These are phyloP conservation scores for Marasmius oreades DNA, from an alignment of 1,284 basidiomycete species.

Conservation along the genomic window DNA sequence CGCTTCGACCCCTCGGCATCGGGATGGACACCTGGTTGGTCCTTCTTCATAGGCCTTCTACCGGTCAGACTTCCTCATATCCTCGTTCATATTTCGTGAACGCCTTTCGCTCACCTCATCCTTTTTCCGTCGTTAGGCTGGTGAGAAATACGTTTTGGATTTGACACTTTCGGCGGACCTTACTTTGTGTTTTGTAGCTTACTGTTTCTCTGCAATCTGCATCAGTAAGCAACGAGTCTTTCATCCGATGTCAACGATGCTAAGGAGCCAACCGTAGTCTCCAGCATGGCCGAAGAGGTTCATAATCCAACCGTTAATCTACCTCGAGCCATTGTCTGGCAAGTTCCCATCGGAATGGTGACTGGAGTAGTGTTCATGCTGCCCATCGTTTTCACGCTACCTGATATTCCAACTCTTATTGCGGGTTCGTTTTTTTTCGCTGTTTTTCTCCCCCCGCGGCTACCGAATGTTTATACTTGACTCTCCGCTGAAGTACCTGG, in stretches of 20 bases:
- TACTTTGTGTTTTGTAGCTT: slow-evolving; percentile 28
- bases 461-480: neutral
- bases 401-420: slow-evolving; percentile 52
- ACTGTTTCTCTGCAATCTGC: slow-evolving; percentile 48
- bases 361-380: slow-evolving; percentile 62
- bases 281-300: slow-evolving; percentile 66
- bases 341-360: slow-evolving; percentile 59
- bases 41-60: slow-evolving; percentile 53
- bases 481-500: slow-evolving; percentile 37
- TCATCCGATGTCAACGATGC: neutral
- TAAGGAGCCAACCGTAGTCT: slow-evolving; percentile 29
- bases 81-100: neutral
- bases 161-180: too few relatives aligned
- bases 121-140: slow-evolving; percentile 29
- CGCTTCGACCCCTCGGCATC: slow-evolving; percentile 47
- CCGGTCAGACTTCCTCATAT: slow-evolving; percentile 33
- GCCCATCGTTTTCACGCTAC: slow-evolving; percentile 66
- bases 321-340: slow-evolving; percentile 56
- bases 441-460: neutral
- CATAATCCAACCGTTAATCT: slow-evolving; percentile 52
- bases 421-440: slow-evolving; percentile 31
- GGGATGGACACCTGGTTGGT: slow-evolving; percentile 56
- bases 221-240: slow-evolving; percentile 40
- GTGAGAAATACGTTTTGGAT: slow-evolving; percentile 21
- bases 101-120: too few relatives aligned